phyloP scores from a whole-genome alignment of 2,329 filamentous ascomycete species.

The Ceratocystis diversiconidia region DNA sequence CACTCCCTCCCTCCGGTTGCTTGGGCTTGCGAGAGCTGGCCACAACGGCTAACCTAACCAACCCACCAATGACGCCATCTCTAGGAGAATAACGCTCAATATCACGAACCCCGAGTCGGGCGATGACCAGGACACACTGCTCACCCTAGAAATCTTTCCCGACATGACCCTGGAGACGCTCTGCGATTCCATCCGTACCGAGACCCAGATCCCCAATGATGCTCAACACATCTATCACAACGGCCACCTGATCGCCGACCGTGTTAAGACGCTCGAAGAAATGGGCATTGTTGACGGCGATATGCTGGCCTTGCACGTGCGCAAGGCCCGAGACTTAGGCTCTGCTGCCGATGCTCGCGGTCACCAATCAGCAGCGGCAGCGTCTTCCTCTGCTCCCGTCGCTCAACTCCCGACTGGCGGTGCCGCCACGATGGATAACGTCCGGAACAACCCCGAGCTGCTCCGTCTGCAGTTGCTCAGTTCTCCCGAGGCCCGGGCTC shows the following conservation, averaged over 20 bases:
- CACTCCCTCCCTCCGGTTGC: neutral
- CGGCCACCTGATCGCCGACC: slow-evolving; percentile 63
- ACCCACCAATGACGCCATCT: neutral
- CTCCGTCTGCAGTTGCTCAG: slow-evolving; percentile 71
- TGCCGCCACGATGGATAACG: slow-evolving; percentile 19
- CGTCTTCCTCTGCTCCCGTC: slow-evolving; percentile 20
- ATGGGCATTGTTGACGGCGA: slow-evolving; percentile 75
- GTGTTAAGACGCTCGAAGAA: slow-evolving; percentile 66
- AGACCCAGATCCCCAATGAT: slow-evolving; percentile 56
- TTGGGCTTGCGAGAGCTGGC: neutral
- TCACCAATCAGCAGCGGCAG: slow-evolving; percentile 20
- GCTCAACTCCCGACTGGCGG: slow-evolving; percentile 23
- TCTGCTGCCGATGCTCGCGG: slow-evolving; percentile 27
- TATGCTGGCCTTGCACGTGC: slow-evolving; percentile 77
- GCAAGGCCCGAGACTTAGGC: slow-evolving; percentile 38
- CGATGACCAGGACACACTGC: slow-evolving; percentile 52
- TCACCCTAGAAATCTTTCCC: slow-evolving; percentile 67
- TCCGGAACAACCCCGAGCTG: slow-evolving; percentile 57
- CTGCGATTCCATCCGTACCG: slow-evolving; percentile 76
- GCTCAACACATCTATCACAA: slow-evolving; percentile 84
- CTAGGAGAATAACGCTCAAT: slow-evolving; percentile 75
- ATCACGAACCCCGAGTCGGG: slow-evolving; percentile 59
- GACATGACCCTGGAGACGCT: slow-evolving; percentile 75
- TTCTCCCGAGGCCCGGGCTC: slow-evolving; percentile 56
- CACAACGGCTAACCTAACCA: neutral